Percentiles rank a stretch among this genome's conserved stretches.
Evolutionary conservation across 2,329 filamentous ascomycete genomes (phyloP).

Genomic region (Aspergillus sp.): DNA sequence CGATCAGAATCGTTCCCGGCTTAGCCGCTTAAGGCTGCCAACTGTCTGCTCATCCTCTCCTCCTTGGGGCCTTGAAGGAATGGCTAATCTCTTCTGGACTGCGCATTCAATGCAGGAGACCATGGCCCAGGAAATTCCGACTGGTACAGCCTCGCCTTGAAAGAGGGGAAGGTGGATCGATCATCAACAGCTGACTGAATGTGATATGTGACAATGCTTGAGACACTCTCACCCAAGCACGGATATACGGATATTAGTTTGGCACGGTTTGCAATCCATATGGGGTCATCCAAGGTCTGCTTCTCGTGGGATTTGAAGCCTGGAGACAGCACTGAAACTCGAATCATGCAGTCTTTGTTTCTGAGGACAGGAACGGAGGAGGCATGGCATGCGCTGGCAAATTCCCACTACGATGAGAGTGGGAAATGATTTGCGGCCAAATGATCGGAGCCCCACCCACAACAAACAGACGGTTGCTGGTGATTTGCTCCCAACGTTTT

Average conservation of each 20-base stretch:
- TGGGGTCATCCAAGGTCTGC: not conserved
- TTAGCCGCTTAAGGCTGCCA: slow-evolving; percentile 13
- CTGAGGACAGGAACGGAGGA: slow-evolving; percentile 22
- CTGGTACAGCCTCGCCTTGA: slow-evolving; percentile 3
- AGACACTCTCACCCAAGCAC: not conserved
- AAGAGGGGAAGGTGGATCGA: slow-evolving; percentile 11
- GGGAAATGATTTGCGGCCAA: slow-evolving; percentile 30
- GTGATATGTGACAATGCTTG: not conserved
- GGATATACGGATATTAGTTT: not conserved
- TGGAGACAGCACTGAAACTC: slow-evolving; percentile 4
- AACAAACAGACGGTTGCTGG: slow-evolving; percentile 7
- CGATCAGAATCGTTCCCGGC: slow-evolving; percentile 12
- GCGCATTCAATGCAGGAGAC: slow-evolving; percentile 16
- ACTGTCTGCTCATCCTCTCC: slow-evolving; percentile 10
- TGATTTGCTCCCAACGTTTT: slow-evolving; percentile 22
- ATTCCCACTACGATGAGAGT: slow-evolving; percentile 24
- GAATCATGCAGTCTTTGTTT: slow-evolving; percentile 23
- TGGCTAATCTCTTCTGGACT: slow-evolving; percentile 9
- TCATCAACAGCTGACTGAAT: not conserved
- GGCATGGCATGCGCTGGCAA: slow-evolving; percentile 22
- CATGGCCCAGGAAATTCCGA: not conserved
- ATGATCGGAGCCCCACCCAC: slow-evolving; percentile 21
- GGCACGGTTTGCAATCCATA: not conserved
- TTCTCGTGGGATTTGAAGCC: not conserved
- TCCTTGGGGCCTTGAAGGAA: slow-evolving; percentile 5